Percentiles rank a stretch among this genome's conserved stretches.
These are phyloP conservation scores for Botryosphaeria dothidea DNA, from an alignment of 2,329 filamentous ascomycete genomes.

Conservation along the genomic window DNA sequence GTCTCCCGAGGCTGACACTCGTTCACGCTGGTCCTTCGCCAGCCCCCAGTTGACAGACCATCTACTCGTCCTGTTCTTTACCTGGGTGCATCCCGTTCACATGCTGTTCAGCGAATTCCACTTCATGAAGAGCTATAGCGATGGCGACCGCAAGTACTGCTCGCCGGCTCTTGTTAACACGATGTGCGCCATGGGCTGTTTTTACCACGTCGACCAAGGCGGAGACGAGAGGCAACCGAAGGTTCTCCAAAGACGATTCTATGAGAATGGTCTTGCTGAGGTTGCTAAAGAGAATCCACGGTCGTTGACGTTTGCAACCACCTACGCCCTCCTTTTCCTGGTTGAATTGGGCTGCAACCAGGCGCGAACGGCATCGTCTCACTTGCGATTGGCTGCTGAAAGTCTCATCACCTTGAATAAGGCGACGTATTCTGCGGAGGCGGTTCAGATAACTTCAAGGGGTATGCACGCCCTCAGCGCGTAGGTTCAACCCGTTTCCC, in stretches of 20 bases:
- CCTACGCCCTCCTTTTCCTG: conserved; percentile 31
- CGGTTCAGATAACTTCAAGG: conserved; percentile 23
- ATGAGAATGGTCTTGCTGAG: conserved; percentile 23
- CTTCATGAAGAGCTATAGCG: conserved; percentile 26
- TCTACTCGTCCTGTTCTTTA: conserved; percentile 31
- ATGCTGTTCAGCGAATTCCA: conserved; percentile 33
- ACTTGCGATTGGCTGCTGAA: conserved; percentile 27
- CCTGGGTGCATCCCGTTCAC: conserved; percentile 33
- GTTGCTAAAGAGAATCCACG: conserved; percentile 22
- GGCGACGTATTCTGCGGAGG: conserved; percentile 14
- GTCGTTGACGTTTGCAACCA: conserved; percentile 24
- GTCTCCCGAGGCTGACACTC: not conserved
- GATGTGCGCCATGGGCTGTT: conserved; percentile 33
- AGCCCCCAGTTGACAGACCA: conserved; percentile 27
- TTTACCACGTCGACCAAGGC: conserved; percentile 22
- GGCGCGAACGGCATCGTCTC: conserved; percentile 27
- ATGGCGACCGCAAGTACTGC: conserved; percentile 25
- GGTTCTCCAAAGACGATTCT: conserved; percentile 24
- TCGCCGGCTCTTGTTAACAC: conserved; percentile 29
- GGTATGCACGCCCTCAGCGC: conserved; percentile 25
- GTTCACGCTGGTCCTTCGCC: conserved; percentile 25
- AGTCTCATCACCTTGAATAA: conserved; percentile 17
- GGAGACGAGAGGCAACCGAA: conserved; percentile 21
- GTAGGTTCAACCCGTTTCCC: conserved; percentile 4
- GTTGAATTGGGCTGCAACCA: conserved; percentile 28